phyloP scores from a whole-genome alignment of 352 stramenopile species.

The Elongisporangium anandrum region DNA sequence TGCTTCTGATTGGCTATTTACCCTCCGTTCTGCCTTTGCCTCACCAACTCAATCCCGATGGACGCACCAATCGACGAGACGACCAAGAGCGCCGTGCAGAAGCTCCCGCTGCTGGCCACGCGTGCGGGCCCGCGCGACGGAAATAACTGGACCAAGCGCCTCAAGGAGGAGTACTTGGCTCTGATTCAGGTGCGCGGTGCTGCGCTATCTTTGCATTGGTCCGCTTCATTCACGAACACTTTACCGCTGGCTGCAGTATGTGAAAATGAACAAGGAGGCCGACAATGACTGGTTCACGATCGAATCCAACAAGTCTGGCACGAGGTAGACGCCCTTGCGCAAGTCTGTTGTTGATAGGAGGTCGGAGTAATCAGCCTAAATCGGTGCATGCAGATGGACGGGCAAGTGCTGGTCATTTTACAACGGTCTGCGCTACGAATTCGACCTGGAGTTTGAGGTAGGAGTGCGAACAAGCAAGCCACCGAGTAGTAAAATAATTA shows the following conservation, averaged over 20 bases:
- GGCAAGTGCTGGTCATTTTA: slow-evolving; percentile 89
- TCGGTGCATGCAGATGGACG: slow-evolving; percentile 34
- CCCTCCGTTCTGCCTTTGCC: neutral
- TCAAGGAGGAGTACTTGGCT: slow-evolving; percentile 86
- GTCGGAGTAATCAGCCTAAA: neutral
- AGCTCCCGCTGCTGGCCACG: slow-evolving; percentile 78
- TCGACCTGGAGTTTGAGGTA: slow-evolving; percentile 82
- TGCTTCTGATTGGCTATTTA: too few relatives aligned
- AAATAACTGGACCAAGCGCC: slow-evolving; percentile 71
- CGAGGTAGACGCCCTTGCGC: slow-evolving; percentile 32
- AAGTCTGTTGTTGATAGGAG: too few relatives aligned
- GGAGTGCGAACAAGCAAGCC: too few relatives aligned
- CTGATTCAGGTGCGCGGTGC: slow-evolving; percentile 57
- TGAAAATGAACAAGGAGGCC: slow-evolving; percentile 88
- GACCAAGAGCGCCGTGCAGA: slow-evolving; percentile 78
- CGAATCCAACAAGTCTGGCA: slow-evolving; percentile 79
- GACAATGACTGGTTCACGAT: slow-evolving; percentile 91
- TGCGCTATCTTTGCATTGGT: neutral
- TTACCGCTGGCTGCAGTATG: slow-evolving; percentile 44
- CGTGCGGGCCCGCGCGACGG: slow-evolving; percentile 77
- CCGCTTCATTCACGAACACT: neutral
- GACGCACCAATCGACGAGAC: slow-evolving; percentile 78
- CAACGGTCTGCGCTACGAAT: slow-evolving; percentile 84
- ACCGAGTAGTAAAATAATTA: too few relatives aligned
- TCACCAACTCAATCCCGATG: slow-evolving; percentile 22